Conservation (phyloP, 805 yeast species). For the Hanseniaspora nectarophila region DNA sequence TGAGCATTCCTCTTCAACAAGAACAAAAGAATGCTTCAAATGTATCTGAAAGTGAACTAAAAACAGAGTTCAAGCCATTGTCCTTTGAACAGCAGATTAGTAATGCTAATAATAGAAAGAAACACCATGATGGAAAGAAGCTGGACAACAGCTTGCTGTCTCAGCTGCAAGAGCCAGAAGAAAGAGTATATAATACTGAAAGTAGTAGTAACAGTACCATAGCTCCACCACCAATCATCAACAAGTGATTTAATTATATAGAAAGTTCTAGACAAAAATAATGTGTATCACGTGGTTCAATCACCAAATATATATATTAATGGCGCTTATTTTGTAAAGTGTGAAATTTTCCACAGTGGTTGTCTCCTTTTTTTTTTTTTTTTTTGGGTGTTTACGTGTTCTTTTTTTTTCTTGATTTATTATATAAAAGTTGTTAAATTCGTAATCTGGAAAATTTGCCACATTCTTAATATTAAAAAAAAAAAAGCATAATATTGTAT, state of each 20-base stretch:
- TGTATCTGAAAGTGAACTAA: not conserved
- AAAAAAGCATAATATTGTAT: no score
- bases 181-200: not conserved
- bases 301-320: no score
- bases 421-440: not conserved
- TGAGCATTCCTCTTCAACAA: constrained; percentile 2
- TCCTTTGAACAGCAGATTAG: constrained; percentile 13
- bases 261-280: not conserved
- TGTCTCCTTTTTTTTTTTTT: not conserved
- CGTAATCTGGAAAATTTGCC: no score
- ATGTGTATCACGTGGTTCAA: no score
- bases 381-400: not conserved
- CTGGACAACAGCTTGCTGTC: constrained; percentile 3
- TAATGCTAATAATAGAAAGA: constrained; percentile 7
- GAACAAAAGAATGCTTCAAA: not conserved
- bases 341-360: no score
- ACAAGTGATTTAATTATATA: constrained; percentile 1
- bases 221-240: constrained; percentile 11
- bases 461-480: no score
- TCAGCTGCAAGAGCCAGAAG: constrained; percentile 11
- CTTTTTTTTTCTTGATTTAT: not conserved
- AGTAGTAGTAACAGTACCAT: not conserved
- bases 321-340: no score
- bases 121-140: not conserved
- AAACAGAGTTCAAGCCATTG: constrained; percentile 8